Conservation (phyloP, 345 rosid species). For the Noccaea bulbosa region DNA sequence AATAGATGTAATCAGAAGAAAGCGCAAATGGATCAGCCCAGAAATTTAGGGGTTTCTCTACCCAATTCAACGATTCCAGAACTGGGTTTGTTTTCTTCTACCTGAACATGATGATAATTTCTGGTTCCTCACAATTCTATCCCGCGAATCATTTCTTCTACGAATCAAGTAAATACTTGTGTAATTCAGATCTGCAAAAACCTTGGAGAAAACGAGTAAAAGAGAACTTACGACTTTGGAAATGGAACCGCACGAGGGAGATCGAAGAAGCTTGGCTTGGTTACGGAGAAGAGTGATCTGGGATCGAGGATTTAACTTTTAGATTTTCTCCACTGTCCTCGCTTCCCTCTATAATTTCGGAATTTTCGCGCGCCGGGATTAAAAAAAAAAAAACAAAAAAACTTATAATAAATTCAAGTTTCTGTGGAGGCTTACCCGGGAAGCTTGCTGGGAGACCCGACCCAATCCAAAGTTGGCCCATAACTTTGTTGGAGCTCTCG, state of each 20-base stretch:
- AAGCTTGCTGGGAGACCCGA: conserved; percentile 38
- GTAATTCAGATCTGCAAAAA: not conserved
- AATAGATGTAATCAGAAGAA: not conserved
- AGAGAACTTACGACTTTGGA: conserved; percentile 24
- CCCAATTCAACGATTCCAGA: not conserved
- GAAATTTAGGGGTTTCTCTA: conserved; percentile 14
- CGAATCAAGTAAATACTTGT: not conserved
- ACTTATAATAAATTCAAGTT: conserved; percentile 17
- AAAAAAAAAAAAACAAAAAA: no score
- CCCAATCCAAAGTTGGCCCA: conserved; percentile 17
- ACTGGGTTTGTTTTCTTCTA: conserved; percentile 9
- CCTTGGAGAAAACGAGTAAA: not conserved
- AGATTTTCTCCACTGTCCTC: not conserved
- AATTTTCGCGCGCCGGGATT: conserved; percentile 38
- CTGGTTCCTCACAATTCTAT: not conserved
- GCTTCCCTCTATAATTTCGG: conserved; percentile 37
- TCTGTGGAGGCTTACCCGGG: conserved; percentile 33
- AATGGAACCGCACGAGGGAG: not conserved
- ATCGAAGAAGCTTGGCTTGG: not conserved
- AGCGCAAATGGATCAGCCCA: not conserved
- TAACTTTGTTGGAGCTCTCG: not conserved
- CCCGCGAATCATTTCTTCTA: not conserved
- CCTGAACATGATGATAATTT: not conserved
- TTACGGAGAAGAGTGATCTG: conserved; percentile 1
- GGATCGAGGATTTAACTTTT: not conserved